Evolutionary conservation across 192 early-diverging fungal genomes (phyloP).

Genomic region (Coemansia asiatica): DNA sequence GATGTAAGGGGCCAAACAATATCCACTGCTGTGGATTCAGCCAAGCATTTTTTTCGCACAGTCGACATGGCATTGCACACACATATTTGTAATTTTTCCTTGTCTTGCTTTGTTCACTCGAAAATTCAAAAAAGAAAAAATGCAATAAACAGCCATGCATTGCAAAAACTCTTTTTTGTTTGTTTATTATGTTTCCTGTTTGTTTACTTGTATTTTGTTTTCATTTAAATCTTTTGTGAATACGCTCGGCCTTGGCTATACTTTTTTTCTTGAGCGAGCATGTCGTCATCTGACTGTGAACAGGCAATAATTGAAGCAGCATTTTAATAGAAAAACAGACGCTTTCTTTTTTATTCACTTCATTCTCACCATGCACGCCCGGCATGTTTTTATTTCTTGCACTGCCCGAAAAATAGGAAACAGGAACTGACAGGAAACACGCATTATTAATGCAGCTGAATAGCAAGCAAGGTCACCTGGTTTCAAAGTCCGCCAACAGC

Average conservation of each 20-base stretch:
- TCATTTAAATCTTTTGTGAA: background rate
- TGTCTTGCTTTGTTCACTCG: background rate
- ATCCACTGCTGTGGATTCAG: constrained; percentile 8
- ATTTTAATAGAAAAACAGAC: background rate
- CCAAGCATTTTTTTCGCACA: background rate
- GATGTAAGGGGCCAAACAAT: constrained; percentile 5
- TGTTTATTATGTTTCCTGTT: background rate
- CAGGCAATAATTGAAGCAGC: background rate
- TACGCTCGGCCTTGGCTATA: background rate
- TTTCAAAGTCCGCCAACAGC: constrained; percentile 6
- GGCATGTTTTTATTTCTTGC: background rate
- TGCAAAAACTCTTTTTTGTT: background rate
- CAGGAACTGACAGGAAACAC: background rate
- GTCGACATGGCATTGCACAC: constrained; percentile 3
- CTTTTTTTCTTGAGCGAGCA: background rate
- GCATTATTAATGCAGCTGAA: constrained; percentile 3
- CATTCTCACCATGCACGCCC: constrained; percentile 3
- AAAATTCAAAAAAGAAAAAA: background rate
- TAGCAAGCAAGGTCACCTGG: constrained; percentile 3
- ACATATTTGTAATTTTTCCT: background rate
- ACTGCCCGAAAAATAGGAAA: constrained; percentile 3
- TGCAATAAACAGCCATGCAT: background rate
- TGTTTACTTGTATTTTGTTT: background rate
- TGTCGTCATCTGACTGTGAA: background rate
- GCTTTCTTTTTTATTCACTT: constrained; percentile 2